These are phyloP conservation scores for Lipomyces sp. DNA, from an alignment of 805 yeast genomes.

Conservation along the genomic window DNA sequence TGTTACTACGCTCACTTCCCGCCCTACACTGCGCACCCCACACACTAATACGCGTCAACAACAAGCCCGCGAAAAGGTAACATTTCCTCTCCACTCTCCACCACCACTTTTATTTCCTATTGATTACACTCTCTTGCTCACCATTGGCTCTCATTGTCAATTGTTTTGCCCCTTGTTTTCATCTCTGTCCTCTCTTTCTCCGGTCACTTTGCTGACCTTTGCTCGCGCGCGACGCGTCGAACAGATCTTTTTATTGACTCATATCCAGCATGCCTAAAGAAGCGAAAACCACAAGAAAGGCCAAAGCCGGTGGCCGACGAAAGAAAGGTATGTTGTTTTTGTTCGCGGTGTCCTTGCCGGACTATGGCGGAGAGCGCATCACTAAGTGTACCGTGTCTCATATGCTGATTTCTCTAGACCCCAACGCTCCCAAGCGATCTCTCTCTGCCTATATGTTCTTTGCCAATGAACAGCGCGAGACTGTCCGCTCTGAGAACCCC, in stretches of 20 bases:
- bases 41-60: constrained; percentile 7
- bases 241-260: constrained; percentile 7
- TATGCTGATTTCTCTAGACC: constrained; percentile 54
- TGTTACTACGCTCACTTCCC: constrained; percentile 3
- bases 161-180: constrained; percentile 4
- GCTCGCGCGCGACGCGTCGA: constrained; percentile 16
- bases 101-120: constrained; percentile 4
- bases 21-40: constrained; percentile 8
- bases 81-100: constrained; percentile 11
- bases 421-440: constrained; percentile 99
- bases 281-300: constrained; percentile 33
- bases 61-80: constrained; percentile 5
- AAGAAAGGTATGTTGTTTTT: constrained; percentile 35
- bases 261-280: constrained; percentile 37
- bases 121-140: background rate
- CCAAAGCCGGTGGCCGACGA: constrained; percentile 37
- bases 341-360: no score
- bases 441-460: constrained; percentile 98
- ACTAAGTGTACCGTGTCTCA: background rate
- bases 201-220: constrained; percentile 7
- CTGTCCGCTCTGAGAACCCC: constrained; percentile 94
- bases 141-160: background rate
- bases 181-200: constrained; percentile 4
- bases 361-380: no score
- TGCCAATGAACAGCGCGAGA: constrained; percentile 96